phyloP scores from a whole-genome alignment of 164 flowering plant species.

The grape (Vitis vinifera) region DNA sequence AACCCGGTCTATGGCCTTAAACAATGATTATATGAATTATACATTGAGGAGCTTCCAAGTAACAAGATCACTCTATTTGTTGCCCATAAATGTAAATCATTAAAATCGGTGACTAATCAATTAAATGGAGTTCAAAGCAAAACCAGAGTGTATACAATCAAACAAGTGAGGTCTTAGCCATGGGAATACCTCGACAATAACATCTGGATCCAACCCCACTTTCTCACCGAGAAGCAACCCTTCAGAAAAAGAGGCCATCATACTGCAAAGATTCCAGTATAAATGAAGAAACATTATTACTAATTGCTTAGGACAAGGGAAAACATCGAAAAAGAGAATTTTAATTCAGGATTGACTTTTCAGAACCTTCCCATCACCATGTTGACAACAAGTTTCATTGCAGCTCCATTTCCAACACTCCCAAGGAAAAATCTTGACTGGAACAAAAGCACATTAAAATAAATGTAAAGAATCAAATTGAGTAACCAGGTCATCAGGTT shows the following conservation, averaged over 20 bases:
- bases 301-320: background rate
- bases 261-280: slow-evolving; percentile 41
- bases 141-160: background rate
- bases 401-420: slow-evolving; percentile 97
- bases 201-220: slow-evolving; percentile 82
- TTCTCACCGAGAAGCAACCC: slow-evolving; percentile 85
- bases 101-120: background rate
- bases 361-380: slow-evolving; percentile 97
- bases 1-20: background rate
- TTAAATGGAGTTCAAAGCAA: background rate
- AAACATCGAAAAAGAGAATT: background rate
- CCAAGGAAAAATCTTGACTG: slow-evolving; percentile 95
- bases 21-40: background rate
- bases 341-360: background rate
- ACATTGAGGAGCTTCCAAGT: background rate
- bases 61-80: too few relatives aligned
- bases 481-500: background rate
- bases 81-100: too few relatives aligned
- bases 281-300: slow-evolving; percentile 1
- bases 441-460: slow-evolving; percentile 7
- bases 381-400: slow-evolving; percentile 96
- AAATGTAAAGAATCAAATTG: background rate
- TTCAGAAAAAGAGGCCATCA: slow-evolving; percentile 98
- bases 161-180: background rate
- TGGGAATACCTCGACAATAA: slow-evolving; percentile 68